These are phyloP conservation scores for Cubamyces sp. DNA, from an alignment of 768 basidiomycete genomes.

Conservation along the genomic window DNA sequence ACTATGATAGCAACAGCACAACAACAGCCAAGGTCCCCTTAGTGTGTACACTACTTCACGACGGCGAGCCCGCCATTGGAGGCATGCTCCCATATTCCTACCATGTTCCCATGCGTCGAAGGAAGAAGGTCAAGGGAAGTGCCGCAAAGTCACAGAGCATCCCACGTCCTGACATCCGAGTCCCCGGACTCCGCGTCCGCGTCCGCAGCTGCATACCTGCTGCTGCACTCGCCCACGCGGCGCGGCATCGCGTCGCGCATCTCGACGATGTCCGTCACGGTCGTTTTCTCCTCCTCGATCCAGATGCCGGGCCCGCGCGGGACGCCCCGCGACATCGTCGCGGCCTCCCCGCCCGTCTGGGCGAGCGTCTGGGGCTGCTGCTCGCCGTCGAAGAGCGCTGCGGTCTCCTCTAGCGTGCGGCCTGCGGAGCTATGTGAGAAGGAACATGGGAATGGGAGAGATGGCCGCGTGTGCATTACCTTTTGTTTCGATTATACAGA, in stretches of 20 bases:
- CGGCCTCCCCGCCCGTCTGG: slow-evolving; percentile 53
- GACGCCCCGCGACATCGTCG: slow-evolving; percentile 37
- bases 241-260: slow-evolving; percentile 11
- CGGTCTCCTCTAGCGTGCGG: slow-evolving; percentile 74
- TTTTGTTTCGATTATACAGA: slow-evolving; percentile 65
- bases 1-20: slow-evolving; percentile 5
- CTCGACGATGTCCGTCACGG: slow-evolving; percentile 17
- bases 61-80: background rate
- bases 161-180: background rate
- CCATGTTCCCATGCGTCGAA: background rate
- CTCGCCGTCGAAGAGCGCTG: slow-evolving; percentile 71
- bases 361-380: slow-evolving; percentile 45
- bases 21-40: background rate
- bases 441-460: background rate
- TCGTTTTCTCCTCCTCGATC: slow-evolving; percentile 23
- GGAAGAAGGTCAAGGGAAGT: background rate
- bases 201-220: slow-evolving; percentile 2
- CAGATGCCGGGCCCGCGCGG: slow-evolving; percentile 18
- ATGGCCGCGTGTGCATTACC: slow-evolving; percentile 37
- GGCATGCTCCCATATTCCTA: too few species aligned
- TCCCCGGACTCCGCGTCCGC: slow-evolving; percentile 3
- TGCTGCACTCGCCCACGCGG: slow-evolving; percentile 16
- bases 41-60: background rate
- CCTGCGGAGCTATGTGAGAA: slow-evolving; percentile 37
- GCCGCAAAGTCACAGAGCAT: background rate